A percentile compares a stretch with the other conserved stretches of the same genome.
Evolutionary conservation across 306 rosid genomes (phyloP).

Genomic region (Macrotyloma uniflorum): DNA sequence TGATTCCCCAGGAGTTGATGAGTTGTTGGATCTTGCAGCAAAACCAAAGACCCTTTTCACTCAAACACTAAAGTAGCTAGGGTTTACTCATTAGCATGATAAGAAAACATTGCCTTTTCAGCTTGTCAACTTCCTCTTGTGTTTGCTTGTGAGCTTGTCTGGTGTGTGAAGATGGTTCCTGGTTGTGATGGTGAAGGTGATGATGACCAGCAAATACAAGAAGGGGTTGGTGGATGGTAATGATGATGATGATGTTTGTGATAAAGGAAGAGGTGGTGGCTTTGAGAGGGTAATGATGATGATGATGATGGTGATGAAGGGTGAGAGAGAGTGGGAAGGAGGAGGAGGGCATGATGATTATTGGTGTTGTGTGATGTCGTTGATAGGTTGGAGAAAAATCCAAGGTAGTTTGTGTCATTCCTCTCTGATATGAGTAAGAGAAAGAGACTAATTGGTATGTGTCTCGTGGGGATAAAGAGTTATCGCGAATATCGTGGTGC

Average conservation of each 20-base stretch:
- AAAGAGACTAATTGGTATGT: constrained; percentile 27
- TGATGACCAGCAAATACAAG: neutral
- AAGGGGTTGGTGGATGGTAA: neutral
- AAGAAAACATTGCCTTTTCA: neutral
- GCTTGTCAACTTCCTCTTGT: neutral
- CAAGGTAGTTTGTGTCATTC: constrained; percentile 33
- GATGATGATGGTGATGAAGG: constrained; percentile 59
- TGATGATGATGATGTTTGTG: constrained; percentile 21
- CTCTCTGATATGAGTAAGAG: constrained; percentile 29
- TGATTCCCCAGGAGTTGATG: constrained; percentile 66
- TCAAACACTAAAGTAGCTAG: constrained; percentile 34
- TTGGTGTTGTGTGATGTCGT: constrained; percentile 54
- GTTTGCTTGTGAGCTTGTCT: neutral
- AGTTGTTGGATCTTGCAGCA: constrained; percentile 42
- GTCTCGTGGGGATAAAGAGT: constrained; percentile 32
- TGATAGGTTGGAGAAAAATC: constrained; percentile 56
- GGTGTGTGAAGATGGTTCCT: neutral
- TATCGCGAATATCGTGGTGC: constrained; percentile 42
- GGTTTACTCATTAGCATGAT: constrained; percentile 43
- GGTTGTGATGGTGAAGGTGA: neutral
- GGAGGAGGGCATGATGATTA: constrained; percentile 62
- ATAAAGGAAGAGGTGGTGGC: constrained; percentile 29
- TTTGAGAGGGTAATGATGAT: constrained; percentile 66
- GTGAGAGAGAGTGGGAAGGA: constrained; percentile 38
- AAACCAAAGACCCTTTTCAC: constrained; percentile 4